phyloP scores from a whole-genome alignment of 225 moss, liverwort and hornwort genomes.

The Thuidium tamariscinum region DNA sequence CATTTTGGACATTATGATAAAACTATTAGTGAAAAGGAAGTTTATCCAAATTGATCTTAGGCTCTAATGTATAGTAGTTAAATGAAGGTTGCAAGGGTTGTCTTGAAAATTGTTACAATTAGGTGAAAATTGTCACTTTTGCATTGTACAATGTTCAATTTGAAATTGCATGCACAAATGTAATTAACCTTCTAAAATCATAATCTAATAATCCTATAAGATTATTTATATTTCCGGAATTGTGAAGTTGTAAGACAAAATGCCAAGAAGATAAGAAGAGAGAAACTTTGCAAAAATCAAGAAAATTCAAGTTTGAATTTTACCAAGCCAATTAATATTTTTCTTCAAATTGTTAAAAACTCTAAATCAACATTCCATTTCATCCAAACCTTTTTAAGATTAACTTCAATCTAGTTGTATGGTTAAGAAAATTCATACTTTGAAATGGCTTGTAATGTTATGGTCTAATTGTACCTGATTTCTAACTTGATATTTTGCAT shows the following conservation, averaged over 20 bases:
- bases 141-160: accelerated
- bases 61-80: too few relatives aligned
- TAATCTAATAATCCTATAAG: too few relatives aligned
- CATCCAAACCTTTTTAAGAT: accelerated
- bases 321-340: background rate
- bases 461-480: too few relatives aligned
- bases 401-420: accelerated
- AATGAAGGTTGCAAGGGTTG: too few relatives aligned
- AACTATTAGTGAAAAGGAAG: too few relatives aligned
- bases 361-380: accelerated
- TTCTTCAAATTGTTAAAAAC: accelerated
- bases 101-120: background rate
- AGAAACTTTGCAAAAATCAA: accelerated
- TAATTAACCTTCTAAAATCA: too few relatives aligned
- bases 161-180: accelerated
- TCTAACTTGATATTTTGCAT: too few relatives aligned
- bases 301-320: background rate
- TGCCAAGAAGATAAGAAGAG: background rate
- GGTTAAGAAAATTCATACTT: accelerated
- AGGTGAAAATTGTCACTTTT: background rate
- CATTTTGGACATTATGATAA: background rate
- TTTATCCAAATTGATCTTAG: accelerated
- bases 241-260: background rate
- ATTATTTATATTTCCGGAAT: too few relatives aligned
- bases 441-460: too few relatives aligned